phyloP scores from a whole-genome alignment of 1,284 basidiomycete species.

The Cryptococcus jaspeensis region DNA sequence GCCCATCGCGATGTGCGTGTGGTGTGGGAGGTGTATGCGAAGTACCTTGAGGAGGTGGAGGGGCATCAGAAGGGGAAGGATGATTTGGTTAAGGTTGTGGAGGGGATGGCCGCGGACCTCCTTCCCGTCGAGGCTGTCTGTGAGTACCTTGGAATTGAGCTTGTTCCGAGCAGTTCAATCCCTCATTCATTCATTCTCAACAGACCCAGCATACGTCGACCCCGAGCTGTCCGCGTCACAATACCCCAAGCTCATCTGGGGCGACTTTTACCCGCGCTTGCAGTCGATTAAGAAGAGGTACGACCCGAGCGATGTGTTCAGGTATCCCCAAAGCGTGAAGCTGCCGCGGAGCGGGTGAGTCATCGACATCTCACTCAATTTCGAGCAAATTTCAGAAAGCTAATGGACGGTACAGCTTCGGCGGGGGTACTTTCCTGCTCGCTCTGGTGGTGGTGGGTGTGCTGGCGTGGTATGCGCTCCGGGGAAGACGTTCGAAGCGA shows the following conservation, averaged over 20 bases:
- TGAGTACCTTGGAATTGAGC: no score
- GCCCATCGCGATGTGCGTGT: conserved; percentile 22
- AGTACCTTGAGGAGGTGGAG: conserved; percentile 2
- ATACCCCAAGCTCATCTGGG: conserved; percentile 15
- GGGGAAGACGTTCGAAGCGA: no score
- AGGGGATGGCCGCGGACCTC: conserved; percentile 13
- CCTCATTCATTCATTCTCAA: neutral
- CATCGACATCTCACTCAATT: no score
- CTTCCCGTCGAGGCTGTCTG: neutral
- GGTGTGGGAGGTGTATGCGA: conserved; percentile 24
- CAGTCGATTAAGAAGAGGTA: conserved; percentile 13
- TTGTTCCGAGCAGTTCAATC: no score
- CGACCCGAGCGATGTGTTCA: conserved; percentile 16
- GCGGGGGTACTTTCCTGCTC: no score
- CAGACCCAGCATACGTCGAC: conserved; percentile 22
- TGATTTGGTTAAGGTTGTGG: conserved; percentile 14
- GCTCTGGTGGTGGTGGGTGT: no score
- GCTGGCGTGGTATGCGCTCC: no score
- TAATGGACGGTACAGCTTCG: no score
- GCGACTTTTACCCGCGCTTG: conserved; percentile 9
- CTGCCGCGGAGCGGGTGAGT: no score
- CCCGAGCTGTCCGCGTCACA: conserved; percentile 8
- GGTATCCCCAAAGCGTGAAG: conserved; percentile 7
- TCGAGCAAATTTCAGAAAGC: no score
- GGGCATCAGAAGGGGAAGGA: neutral